These are phyloP conservation scores for Globisporangium irregulare DNA, from an alignment of 352 stramenopile genomes.

Conservation along the genomic window DNA sequence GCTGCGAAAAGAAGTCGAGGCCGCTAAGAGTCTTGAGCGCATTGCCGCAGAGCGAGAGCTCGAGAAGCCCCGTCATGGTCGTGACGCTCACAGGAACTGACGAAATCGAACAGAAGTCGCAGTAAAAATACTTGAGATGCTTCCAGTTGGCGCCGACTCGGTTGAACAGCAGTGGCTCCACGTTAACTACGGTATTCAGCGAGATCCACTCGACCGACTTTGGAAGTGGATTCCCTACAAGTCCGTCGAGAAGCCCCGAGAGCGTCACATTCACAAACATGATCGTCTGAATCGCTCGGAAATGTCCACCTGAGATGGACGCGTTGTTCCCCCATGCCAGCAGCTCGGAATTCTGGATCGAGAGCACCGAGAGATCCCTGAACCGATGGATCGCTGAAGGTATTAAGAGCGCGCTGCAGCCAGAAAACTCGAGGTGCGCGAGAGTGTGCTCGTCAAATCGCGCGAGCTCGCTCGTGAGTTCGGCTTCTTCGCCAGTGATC, in stretches of 20 bases:
- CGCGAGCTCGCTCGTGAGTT: neutral
- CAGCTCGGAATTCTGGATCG: conserved; percentile 8
- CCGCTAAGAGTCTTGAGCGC: neutral
- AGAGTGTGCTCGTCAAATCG: conserved; percentile 9
- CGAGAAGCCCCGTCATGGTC: conserved; percentile 1
- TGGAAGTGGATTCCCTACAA: neutral
- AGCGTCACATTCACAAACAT: neutral
- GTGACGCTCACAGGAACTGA: neutral
- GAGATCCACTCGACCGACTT: conserved; percentile 3
- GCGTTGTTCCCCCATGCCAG: conserved; percentile 5
- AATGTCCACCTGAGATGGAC: neutral
- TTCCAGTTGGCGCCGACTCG: conserved; percentile 4
- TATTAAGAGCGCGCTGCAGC: neutral
- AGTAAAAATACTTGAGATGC: conserved; percentile 15
- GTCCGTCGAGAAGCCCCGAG: neutral
- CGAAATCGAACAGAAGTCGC: neutral
- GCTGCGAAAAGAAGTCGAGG: neutral
- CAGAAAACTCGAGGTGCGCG: neutral
- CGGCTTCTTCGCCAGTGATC: neutral
- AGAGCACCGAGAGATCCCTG: neutral
- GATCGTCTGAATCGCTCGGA: conserved; percentile 5
- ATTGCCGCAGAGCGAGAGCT: conserved; percentile 2
- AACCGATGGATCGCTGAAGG: conserved; percentile 13
- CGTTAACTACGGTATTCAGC: neutral
- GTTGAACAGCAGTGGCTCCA: neutral